Percentiles rank a stretch among this genome's conserved stretches.
Conservation (phyloP, 805 yeast species). For the Wickerhamiella parazyma region DNA sequence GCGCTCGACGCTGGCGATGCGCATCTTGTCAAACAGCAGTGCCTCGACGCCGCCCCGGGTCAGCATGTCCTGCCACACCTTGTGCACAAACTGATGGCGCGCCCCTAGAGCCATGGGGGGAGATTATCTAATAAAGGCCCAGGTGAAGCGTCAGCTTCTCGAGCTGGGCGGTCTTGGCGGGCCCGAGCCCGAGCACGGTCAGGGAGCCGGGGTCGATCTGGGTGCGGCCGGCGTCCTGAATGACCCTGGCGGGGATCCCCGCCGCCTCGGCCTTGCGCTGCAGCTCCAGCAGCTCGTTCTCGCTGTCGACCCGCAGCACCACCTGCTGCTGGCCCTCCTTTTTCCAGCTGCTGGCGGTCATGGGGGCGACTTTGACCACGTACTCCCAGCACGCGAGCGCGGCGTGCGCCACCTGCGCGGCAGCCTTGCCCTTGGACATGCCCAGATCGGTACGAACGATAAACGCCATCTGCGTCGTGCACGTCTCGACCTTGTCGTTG, state of each 20-base stretch:
- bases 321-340: constrained; percentile 85
- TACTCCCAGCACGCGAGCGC: constrained; percentile 72
- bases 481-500: constrained; percentile 1
- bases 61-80: constrained; percentile 20
- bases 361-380: constrained; percentile 44
- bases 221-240: constrained; percentile 94
- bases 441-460: constrained; percentile 77
- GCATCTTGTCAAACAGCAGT: constrained; percentile 16
- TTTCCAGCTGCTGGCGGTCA: constrained; percentile 62
- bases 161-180: constrained; percentile 69
- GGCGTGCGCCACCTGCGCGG: constrained; percentile 98
- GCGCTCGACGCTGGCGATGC: constrained; percentile 22
- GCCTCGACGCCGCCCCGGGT: constrained; percentile 18
- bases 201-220: constrained; percentile 94
- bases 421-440: constrained; percentile 92
- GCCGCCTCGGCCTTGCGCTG: constrained; percentile 69
- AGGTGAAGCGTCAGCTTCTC: constrained; percentile 73
- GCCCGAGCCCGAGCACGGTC: constrained; percentile 91
- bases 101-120: neutral
- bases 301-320: constrained; percentile 49
- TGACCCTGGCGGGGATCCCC: constrained; percentile 64
- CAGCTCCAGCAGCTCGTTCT: constrained; percentile 55
- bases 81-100: constrained; percentile 18
- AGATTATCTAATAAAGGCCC: constrained; percentile 41
- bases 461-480: constrained; percentile 47